Percentiles rank a stretch among this genome's conserved stretches.
These are phyloP conservation scores for Curvularia verruculosa DNA, from an alignment of 2,329 filamentous ascomycete genomes.

Conservation along the genomic window DNA sequence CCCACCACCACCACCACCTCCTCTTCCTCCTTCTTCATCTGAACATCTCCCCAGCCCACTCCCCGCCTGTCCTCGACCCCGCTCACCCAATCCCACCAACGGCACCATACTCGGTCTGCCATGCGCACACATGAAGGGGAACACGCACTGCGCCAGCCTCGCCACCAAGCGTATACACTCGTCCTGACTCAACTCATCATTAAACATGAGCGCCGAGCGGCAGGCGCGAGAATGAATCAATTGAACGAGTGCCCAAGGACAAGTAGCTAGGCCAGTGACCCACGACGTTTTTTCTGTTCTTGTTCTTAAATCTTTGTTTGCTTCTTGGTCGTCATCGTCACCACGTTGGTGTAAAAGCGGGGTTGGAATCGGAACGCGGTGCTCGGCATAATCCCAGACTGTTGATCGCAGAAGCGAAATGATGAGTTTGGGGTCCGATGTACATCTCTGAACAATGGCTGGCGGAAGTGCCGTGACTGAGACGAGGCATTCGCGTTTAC, in stretches of 20 bases:
- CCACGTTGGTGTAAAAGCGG: neutral
- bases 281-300: conserved; percentile 49
- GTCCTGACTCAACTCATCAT: conserved; percentile 65
- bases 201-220: conserved; percentile 85
- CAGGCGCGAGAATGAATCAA: conserved; percentile 78
- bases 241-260: conserved; percentile 77
- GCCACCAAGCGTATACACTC: conserved; percentile 66
- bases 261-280: conserved; percentile 68
- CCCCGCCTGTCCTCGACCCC: neutral
- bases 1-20: no score
- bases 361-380: conserved; percentile 5
- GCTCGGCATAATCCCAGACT: conserved; percentile 64
- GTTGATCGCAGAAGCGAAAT: conserved; percentile 77
- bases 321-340: neutral
- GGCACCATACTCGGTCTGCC: conserved; percentile 64
- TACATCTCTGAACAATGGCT: conserved; percentile 77
- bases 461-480: conserved; percentile 68
- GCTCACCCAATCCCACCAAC: conserved; percentile 40
- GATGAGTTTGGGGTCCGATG: conserved; percentile 71
- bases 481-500: conserved; percentile 40
- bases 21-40: no score
- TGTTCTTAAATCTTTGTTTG: no score
- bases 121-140: conserved; percentile 86
- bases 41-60: neutral
- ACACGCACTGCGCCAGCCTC: conserved; percentile 66